A percentile compares a stretch with the other conserved stretches of the same genome.
These are phyloP conservation scores for Herpetomonas samuelpessoai DNA, from an alignment of 208 protist genomes.

Conservation along the genomic window DNA sequence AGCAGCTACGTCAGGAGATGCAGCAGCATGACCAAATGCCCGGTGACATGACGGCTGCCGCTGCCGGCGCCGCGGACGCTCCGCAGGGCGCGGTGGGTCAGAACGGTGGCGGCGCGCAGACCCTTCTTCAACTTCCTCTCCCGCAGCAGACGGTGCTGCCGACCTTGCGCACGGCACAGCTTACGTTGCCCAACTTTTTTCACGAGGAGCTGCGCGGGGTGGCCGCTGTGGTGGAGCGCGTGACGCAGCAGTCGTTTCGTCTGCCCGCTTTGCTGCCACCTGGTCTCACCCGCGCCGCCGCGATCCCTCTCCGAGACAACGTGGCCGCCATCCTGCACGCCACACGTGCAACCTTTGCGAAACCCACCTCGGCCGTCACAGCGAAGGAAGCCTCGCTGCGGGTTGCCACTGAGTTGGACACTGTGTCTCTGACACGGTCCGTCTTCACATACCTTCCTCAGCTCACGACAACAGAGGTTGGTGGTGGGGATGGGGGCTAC, in stretches of 20 bases:
- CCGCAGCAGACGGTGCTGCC: slow-evolving; percentile 10
- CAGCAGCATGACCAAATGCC: background rate
- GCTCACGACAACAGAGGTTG: background rate
- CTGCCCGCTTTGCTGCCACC: slow-evolving; percentile 15
- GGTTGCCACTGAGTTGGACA: no score
- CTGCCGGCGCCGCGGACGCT: background rate
- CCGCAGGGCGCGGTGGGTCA: slow-evolving; percentile 10
- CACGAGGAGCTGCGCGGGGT: slow-evolving; percentile 66
- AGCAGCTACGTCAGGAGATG: slow-evolving; percentile 6
- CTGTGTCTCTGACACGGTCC: background rate
- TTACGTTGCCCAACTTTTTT: slow-evolving; percentile 69
- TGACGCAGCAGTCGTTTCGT: slow-evolving; percentile 74
- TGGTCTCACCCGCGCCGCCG: slow-evolving; percentile 5
- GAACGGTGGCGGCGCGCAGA: background rate
- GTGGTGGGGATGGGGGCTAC: background rate
- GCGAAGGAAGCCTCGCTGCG: background rate
- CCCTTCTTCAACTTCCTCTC: background rate
- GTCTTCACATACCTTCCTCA: background rate
- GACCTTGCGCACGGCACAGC: slow-evolving; percentile 23
- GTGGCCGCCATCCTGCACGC: slow-evolving; percentile 2
- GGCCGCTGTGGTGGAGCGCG: slow-evolving; percentile 54
- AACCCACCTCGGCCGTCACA: background rate
- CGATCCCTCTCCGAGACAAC: background rate
- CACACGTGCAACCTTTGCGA: background rate
- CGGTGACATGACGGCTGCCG: slow-evolving; percentile 12